phyloP scores from a whole-genome alignment of 805 yeast genomes.

The Candida jianshihensis region DNA sequence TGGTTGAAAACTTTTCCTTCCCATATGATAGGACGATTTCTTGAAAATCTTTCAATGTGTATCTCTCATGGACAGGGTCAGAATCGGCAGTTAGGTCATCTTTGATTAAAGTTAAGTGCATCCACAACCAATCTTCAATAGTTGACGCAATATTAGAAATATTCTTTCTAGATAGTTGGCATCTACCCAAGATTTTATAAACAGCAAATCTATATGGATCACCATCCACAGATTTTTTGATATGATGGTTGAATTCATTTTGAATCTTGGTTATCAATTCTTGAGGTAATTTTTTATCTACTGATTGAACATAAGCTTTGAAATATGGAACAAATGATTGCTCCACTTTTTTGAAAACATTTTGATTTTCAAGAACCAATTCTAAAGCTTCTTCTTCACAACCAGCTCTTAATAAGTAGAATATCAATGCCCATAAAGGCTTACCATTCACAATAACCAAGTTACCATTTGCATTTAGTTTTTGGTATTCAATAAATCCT shows the following conservation, averaged over 20 bases:
- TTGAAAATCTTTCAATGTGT: slow-evolving; percentile 70
- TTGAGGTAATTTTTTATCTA: slow-evolving; percentile 49
- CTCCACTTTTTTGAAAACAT: slow-evolving; percentile 77
- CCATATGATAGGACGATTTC: slow-evolving; percentile 66
- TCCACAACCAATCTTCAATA: slow-evolving; percentile 96
- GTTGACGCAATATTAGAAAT: slow-evolving; percentile 66
- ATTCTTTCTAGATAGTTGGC: slow-evolving; percentile 58
- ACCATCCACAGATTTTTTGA: slow-evolving; percentile 56
- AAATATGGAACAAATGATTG: slow-evolving; percentile 76
- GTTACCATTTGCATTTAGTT: slow-evolving; percentile 38
- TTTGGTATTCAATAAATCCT: slow-evolving; percentile 45
- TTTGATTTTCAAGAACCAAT: slow-evolving; percentile 54
- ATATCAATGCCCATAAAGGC: slow-evolving; percentile 93
- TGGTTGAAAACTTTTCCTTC: slow-evolving; percentile 56
- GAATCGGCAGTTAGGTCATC: slow-evolving; percentile 41
- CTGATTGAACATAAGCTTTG: slow-evolving; percentile 55
- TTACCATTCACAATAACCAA: slow-evolving; percentile 66
- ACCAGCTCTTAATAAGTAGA: slow-evolving; percentile 82
- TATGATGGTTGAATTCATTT: slow-evolving; percentile 78
- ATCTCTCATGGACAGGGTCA: slow-evolving; percentile 60
- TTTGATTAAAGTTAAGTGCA: slow-evolving; percentile 70
- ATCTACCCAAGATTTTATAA: slow-evolving; percentile 88
- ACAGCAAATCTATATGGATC: slow-evolving; percentile 91
- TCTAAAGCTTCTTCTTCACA: slow-evolving; percentile 70
- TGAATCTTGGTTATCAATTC: slow-evolving; percentile 65